Evolutionary conservation across 2,329 filamentous ascomycete species (phyloP).

Genomic region (Alternaria longipes): DNA sequence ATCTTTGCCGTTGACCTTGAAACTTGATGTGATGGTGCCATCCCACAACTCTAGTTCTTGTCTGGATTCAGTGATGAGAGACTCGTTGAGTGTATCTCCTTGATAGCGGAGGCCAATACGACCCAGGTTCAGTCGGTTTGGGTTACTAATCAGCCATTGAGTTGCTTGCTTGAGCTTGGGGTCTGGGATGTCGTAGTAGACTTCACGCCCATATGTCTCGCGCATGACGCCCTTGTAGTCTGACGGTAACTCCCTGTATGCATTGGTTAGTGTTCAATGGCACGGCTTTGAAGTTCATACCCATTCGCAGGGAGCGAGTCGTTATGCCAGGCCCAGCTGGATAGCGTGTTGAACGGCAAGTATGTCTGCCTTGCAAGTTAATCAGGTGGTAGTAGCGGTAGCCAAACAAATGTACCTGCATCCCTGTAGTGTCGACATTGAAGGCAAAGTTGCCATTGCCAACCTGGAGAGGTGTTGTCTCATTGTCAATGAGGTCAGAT

Average conservation of each 20-base stretch:
- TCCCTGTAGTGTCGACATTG: slow-evolving; percentile 56
- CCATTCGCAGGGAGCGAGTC: slow-evolving; percentile 52
- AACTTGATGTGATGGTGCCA: slow-evolving; percentile 57
- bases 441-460: slow-evolving; percentile 60
- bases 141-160: slow-evolving; percentile 64
- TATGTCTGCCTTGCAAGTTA: slow-evolving; percentile 39
- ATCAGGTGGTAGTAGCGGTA: neutral
- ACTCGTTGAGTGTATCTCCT: slow-evolving; percentile 38
- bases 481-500: slow-evolving; percentile 39
- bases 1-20: slow-evolving; percentile 52
- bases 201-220: slow-evolving; percentile 54
- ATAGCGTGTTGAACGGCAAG: slow-evolving; percentile 51
- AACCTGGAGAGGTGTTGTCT: slow-evolving; percentile 61
- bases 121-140: slow-evolving; percentile 61
- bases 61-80: slow-evolving; percentile 20
- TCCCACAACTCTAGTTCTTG: slow-evolving; percentile 61
- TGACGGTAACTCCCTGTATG: slow-evolving; percentile 28
- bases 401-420: slow-evolving; percentile 41
- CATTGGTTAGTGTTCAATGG: slow-evolving; percentile 11
- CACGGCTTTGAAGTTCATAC: slow-evolving; percentile 30
- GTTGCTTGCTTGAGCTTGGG: slow-evolving; percentile 53
- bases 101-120: slow-evolving; percentile 57
- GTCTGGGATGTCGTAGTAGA: slow-evolving; percentile 55
- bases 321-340: slow-evolving; percentile 57
- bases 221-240: slow-evolving; percentile 49